Evolutionary conservation across 306 rosid species (phyloP), one percentile per base, ranked within the genome.

Genomic region (Inga laurina): DNA sequence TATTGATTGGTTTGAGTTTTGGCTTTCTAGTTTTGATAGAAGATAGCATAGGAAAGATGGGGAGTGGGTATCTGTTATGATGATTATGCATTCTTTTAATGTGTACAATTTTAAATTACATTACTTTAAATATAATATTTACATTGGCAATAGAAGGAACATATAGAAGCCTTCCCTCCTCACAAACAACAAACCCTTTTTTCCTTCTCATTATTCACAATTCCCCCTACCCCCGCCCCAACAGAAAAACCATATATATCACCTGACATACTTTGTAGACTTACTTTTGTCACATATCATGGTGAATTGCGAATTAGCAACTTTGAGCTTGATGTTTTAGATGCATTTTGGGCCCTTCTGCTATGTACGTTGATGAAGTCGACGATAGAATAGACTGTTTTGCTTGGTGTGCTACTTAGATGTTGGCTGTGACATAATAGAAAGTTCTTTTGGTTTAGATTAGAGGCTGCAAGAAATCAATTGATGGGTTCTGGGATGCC

Each of bases 311-410:
- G 3, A 56, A 56, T 56, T 56, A 18, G 62, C 62, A 56, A 56
- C 62, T 56, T 9, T 56, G 4, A 56, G 22, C 48, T 27, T 35
- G 57, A 72, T 32, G 4, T 15, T 35, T 73, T 24, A 73, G 43
- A 46, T 46, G 61, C 61, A 70, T 69, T 69, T 69, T 59, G 15
- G 37, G 72, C 34, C 79, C 16, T 41, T 84, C 44, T 35, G 52
- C 76, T 78, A 39, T 30, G 27, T 41, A n/a, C 19, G 10, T 70
- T 70, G 49, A 13, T 73, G 71, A 72, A 10, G 80, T 64, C 14
- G 57, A 46, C 62, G 30, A 66, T 15, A 65, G 72, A 62, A 77
- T 77, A 79, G 19, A 1, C 6, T 3, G 3, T 83, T 74, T 44
- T 44, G 11, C 4, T 3, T 22, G 16, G 4, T 11, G 35, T 10